These are phyloP conservation scores for Dalbergia cochinchinensis DNA, from an alignment of 306 rosid species.

Conservation along the genomic window DNA sequence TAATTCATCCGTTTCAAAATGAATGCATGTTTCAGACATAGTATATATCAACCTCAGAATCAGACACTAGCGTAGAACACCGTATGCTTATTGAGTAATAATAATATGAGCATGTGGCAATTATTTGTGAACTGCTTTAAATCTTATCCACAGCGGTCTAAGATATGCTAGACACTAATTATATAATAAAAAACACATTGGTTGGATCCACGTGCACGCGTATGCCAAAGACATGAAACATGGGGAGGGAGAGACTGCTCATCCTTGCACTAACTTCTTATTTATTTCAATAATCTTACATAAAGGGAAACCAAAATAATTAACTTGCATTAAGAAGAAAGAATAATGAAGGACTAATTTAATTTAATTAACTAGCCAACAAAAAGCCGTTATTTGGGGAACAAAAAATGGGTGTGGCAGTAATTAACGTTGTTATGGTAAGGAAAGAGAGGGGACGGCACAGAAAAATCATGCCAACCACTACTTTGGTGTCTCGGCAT, in stretches of 20 bases:
- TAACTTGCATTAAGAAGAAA: conserved; percentile 8
- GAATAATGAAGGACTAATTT: not conserved
- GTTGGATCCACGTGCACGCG: not conserved
- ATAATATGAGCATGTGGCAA: no score
- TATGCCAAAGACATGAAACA: no score
- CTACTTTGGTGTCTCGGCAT: conserved; percentile 34
- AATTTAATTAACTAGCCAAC: no score
- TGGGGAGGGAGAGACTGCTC: not conserved
- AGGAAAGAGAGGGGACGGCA: conserved; percentile 35
- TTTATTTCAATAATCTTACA: not conserved
- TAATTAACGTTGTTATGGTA: not conserved
- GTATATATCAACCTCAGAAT: no score
- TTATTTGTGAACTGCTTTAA: no score
- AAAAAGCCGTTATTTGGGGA: conserved; percentile 56
- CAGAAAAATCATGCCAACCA: conserved; percentile 62
- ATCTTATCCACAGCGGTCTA: no score
- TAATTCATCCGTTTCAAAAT: no score
- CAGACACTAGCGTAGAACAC: no score
- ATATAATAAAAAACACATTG: not conserved
- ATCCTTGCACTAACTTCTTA: not conserved
- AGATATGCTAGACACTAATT: no score
- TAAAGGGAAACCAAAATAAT: not conserved
- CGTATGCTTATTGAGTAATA: no score
- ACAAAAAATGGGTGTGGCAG: conserved; percentile 54
- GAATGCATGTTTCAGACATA: no score